Percentiles rank a stretch among this genome's conserved stretches.
Evolutionary conservation across 2,329 filamentous ascomycete genomes (phyloP).

Genomic region (Aulographum hederae): DNA sequence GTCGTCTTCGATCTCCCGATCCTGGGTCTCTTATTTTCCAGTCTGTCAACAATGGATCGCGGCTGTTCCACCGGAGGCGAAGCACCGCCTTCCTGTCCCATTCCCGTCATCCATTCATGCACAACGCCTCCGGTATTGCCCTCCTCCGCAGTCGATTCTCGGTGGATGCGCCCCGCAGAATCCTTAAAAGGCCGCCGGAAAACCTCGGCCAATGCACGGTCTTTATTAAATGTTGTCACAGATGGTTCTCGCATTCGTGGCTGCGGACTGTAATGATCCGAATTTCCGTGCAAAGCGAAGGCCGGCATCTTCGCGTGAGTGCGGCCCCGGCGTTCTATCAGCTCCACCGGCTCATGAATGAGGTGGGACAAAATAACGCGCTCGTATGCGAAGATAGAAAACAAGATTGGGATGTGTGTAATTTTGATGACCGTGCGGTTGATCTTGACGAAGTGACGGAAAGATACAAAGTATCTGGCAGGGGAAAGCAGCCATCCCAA

Average conservation of each 20-base stretch:
- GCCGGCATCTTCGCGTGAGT: slow-evolving; percentile 26
- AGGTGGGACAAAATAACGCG: slow-evolving; percentile 55
- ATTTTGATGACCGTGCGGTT: slow-evolving; percentile 85
- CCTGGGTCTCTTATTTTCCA: slow-evolving; percentile 35
- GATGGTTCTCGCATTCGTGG: slow-evolving; percentile 64
- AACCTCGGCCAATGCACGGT: slow-evolving; percentile 77
- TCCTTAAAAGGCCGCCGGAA: slow-evolving; percentile 35
- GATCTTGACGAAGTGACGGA: slow-evolving; percentile 63
- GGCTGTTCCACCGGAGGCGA: slow-evolving; percentile 43
- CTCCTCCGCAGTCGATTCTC: neutral
- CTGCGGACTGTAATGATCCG: slow-evolving; percentile 57
- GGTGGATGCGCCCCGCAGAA: neutral
- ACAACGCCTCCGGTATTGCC: slow-evolving; percentile 38
- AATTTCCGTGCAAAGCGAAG: too few species aligned
- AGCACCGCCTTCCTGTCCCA: slow-evolving; percentile 34
- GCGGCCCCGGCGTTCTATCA: slow-evolving; percentile 53
- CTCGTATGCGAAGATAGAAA: slow-evolving; percentile 77
- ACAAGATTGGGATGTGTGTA: slow-evolving; percentile 75
- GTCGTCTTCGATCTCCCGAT: slow-evolving; percentile 31
- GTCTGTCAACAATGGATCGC: slow-evolving; percentile 35
- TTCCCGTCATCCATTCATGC: slow-evolving; percentile 71
- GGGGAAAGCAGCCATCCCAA: slow-evolving; percentile 81
- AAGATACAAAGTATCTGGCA: slow-evolving; percentile 59
- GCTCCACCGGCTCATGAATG: slow-evolving; percentile 67
- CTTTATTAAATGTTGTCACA: slow-evolving; percentile 74